A percentile compares a stretch with the other conserved stretches of the same genome.
Evolutionary conservation across 2,329 filamentous ascomycete species (phyloP).

Genomic region (Pestalotiopsis sp.): DNA sequence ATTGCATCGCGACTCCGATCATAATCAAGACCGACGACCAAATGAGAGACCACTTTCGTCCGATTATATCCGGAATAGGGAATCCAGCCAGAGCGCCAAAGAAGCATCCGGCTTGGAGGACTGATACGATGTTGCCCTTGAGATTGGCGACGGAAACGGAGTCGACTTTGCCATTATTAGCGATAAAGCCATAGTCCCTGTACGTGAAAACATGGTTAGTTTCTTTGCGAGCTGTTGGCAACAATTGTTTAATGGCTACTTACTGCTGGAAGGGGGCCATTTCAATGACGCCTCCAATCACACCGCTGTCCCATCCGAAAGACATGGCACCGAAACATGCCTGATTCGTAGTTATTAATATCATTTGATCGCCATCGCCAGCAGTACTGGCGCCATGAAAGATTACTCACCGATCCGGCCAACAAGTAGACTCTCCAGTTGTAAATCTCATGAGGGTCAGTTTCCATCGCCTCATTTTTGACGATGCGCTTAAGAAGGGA

Average conservation of each 20-base stretch:
- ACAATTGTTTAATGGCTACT: slow-evolving; percentile 19
- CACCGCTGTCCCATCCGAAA: slow-evolving; percentile 66
- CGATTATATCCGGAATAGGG: slow-evolving; percentile 53
- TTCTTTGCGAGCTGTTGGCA: neutral
- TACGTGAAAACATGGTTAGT: slow-evolving; percentile 19
- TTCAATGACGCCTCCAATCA: slow-evolving; percentile 68
- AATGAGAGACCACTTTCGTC: slow-evolving; percentile 57
- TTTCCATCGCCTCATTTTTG: slow-evolving; percentile 64
- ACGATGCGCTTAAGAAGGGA: slow-evolving; percentile 36
- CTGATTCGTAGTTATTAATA: slow-evolving; percentile 16
- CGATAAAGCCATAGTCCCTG: slow-evolving; percentile 55
- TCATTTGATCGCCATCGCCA: neutral
- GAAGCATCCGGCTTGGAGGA: slow-evolving; percentile 46
- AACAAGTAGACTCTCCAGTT: slow-evolving; percentile 70
- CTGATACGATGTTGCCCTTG: slow-evolving; percentile 67
- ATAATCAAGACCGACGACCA: slow-evolving; percentile 56
- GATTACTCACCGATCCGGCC: slow-evolving; percentile 54
- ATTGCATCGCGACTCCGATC: slow-evolving; percentile 63
- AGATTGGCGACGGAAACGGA: slow-evolving; percentile 54
- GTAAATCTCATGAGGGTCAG: slow-evolving; percentile 69
- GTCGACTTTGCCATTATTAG: slow-evolving; percentile 26
- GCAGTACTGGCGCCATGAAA: neutral
- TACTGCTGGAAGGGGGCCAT: slow-evolving; percentile 59
- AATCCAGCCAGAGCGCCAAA: slow-evolving; percentile 46
- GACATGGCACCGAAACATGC: slow-evolving; percentile 54